Base-by-base conservation (phyloP, 345 rosid species). In the Salix suchowensis region DNA sequence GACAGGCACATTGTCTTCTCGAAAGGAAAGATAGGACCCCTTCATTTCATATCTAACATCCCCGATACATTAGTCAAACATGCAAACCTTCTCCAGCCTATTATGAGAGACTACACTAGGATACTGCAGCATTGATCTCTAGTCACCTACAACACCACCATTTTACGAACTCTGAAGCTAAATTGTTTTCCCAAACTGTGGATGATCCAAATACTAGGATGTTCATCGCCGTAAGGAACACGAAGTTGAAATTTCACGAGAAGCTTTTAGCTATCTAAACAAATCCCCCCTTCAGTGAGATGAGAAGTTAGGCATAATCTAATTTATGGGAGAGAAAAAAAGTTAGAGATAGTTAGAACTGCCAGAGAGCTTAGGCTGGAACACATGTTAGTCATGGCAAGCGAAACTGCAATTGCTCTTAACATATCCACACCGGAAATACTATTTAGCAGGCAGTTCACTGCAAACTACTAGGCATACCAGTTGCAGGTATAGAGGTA, bases 351-450 rank as follows among this genome's bases (percentile, higher is more conserved):
- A 68, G 79, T 77, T 71, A 72, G 76, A 78, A 78, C 84, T 76
- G 75, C 78, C 82, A 34, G n/a, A 78, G 66, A 23, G 67, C 67
- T 42, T 36, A 74, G 79, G 77, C 88, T 46, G 82, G 87, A 80
- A 74, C 32, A 54, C 77, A 85, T 86, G 94, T 83, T 79, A 82
- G 89, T 90, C 94, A 90, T 80, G 75, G 92, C 92, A 74, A 85
- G 83, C 87, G 32, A 70, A 77, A 36, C 44, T 11, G 2, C 42
- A 79, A 88, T 77, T 18, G 87, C 94, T 90, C 94, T 81, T 80
- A 87, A 90, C 92, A 86, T 79, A 60, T 81, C 85, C 82, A 71
- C 74, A 46, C 79, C 65, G 68, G 70, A 76, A 73, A 70, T 50
- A 46, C 62, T 37, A 32, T 19, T 46, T 67, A 65, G 64, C 44